Evolutionary conservation across 1,139 yeast genomes (phyloP).

Genomic region (Wickerhamomyces sp.): DNA sequence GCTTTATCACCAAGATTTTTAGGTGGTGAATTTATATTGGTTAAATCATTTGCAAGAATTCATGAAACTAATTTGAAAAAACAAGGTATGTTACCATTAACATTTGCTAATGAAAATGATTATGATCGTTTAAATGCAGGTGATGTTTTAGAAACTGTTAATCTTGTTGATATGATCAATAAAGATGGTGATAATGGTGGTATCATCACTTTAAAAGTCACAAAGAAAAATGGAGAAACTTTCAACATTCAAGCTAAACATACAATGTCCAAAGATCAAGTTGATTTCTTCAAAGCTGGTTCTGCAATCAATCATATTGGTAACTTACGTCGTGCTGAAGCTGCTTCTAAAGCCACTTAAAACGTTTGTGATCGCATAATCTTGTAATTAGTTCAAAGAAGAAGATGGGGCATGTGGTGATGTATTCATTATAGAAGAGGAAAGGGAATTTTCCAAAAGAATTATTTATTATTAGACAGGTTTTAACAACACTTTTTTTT

Average conservation of each 20-base stretch:
- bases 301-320: conserved; percentile 95
- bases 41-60: conserved; percentile 95
- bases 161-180: conserved; percentile 71
- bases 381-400: no score
- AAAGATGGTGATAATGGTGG: conserved; percentile 90
- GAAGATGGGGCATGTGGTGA: not conserved
- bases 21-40: conserved; percentile 84
- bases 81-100: conserved; percentile 94
- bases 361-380: no score
- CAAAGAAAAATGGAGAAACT: conserved; percentile 67
- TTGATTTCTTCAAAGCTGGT: conserved; percentile 95
- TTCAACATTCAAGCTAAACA: conserved; percentile 77
- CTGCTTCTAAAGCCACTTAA: conserved; percentile 1
- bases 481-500: no score
- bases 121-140: conserved; percentile 77
- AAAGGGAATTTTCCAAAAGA: not conserved
- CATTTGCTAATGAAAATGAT: conserved; percentile 84
- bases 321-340: conserved; percentile 37
- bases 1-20: conserved; percentile 92
- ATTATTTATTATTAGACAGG: not conserved
- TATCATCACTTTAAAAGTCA: conserved; percentile 59
- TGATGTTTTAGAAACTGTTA: conserved; percentile 74
- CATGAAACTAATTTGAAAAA: conserved; percentile 88
- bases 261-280: conserved; percentile 95
- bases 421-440: no score